Evolutionary conservation across 192 early-diverging fungal species (phyloP), one percentile per base, ranked within the genome.

Genomic region (Chytriomyces sp.): DNA sequence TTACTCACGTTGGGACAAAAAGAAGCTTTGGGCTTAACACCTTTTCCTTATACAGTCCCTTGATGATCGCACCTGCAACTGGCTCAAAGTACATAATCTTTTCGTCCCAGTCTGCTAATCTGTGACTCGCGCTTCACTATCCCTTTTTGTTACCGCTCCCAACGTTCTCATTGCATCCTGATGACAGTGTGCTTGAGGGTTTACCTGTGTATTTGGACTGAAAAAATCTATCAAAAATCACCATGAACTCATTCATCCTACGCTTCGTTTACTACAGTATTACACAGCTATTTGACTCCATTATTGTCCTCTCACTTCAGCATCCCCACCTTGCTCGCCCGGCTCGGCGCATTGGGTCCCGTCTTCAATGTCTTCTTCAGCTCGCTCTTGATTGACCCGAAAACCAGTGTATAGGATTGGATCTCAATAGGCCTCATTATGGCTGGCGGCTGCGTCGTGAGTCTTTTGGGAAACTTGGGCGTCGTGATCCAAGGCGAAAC

Each of bases 281-380:
- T 38, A 78, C 66, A 25, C 84, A 85, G 58, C 40, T 85, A 10
- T 85, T 82, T 81, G 84, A 81, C 19, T 83, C 81, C 5, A 78
- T 82, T 4, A 62, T 85, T 25, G 80, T 81, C 8, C 64, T 81
- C 14, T n/a, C 39, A 52, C 44, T 82, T 80, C 57, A 83, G 79
- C 5, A 76, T 79, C 1, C 84, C 84, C 25, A 76, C 79, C 33
- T 36, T 85, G 12, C 73, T 85, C 36, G 84, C 84, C 3, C 84
- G 81, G 12, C 75, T 82, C 38, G 77, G 79, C 19, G 72, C 81
- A 5, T 73, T 77, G 6, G 76, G 81, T 28, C 69, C 83, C 8
- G 72, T 85, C 17, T 85, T 85, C 75, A 85, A 85, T 63, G 79
- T 82, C 33, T 52, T 83, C 22, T 85, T 85, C 39, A 75, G 75